Base-by-base conservation (phyloP, 345 rosid genomes). In the Fremontodendron californicum region DNA sequence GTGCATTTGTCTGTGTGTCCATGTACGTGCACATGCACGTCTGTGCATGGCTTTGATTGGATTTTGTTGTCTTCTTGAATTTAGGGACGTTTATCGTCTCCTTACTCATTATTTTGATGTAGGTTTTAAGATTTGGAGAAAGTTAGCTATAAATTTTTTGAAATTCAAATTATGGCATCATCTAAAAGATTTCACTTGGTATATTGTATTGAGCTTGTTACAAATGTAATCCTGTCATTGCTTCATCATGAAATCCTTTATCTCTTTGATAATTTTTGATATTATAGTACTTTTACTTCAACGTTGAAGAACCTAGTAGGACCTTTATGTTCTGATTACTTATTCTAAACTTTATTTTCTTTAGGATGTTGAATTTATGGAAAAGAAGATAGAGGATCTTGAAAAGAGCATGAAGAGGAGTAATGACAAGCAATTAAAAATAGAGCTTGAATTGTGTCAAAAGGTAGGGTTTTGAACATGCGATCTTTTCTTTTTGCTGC, bases 351-450 rank as follows among this genome's bases (percentile, higher is more conserved):
- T 77, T 37, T 71, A 43, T 27, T 57, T 58, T 42, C 39, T 61
- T 42, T 69, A 96, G 99, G 99, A 96, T 90, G 78, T 93, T 80
- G 99, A 96, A 77, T 96, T 91, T 64, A 77, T 91, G 77, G 93
- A 87, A 75, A 93, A 87, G 78, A 96, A 84, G 85, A 61, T 93
- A 68, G 98, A 96, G 73, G 98, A 96, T 86, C 66, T 93, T 3
- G 97, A 93, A 83, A 96, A 93, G 91, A 92, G 97, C 95, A 91
- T 96, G 98, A 96, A 92, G 88, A 92, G 97, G 88, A 96, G 99
- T 94, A 96, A 96, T 79, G 97, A 96, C 85, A 93, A 96, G 85
- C 93, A 86, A 82, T 85, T 96, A 0, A 96, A 93, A 85, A 76
- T 92, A 75, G 98, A 96, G 87, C 89, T 35, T 73, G 99, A 96